phyloP scores from a whole-genome alignment of 2,329 filamentous ascomycete species.

The Paecilomyces sp. region DNA sequence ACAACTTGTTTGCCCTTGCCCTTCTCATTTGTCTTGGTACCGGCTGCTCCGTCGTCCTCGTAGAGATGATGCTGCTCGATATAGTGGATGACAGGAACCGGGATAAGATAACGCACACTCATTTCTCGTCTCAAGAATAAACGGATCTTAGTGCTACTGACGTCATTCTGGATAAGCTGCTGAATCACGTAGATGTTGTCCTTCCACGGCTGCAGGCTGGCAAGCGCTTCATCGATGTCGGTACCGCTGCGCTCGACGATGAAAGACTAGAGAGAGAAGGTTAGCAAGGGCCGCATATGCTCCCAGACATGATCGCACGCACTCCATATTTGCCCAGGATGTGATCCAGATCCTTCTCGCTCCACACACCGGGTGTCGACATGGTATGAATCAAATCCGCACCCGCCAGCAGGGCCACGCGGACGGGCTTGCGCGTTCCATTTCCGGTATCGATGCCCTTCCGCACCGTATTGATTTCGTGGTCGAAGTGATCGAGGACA shows the following conservation, averaged over 20 bases:
- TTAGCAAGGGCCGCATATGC: neutral
- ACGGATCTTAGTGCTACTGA: constrained; percentile 75
- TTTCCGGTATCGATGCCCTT: constrained; percentile 65
- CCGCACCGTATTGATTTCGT: constrained; percentile 76
- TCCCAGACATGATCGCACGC: constrained; percentile 11
- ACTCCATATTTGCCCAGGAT: constrained; percentile 74
- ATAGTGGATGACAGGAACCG: constrained; percentile 66
- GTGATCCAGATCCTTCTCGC: constrained; percentile 73
- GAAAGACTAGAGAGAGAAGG: constrained; percentile 47
- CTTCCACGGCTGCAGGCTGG: constrained; percentile 73
- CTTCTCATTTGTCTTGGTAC: constrained; percentile 21
- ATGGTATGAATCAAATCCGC: constrained; percentile 69
- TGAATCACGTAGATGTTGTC: constrained; percentile 84
- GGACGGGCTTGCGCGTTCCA: constrained; percentile 59
- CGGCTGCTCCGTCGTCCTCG: constrained; percentile 39
- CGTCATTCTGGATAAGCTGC: constrained; percentile 79
- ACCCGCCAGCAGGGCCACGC: constrained; percentile 75
- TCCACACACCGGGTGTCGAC: constrained; percentile 70
- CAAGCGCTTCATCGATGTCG: constrained; percentile 79
- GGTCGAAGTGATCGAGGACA: constrained; percentile 83
- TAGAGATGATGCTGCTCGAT: constrained; percentile 63
- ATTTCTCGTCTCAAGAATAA: constrained; percentile 72
- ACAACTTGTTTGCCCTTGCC: constrained; percentile 23
- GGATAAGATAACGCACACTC: constrained; percentile 72
- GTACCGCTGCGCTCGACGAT: constrained; percentile 84